A percentile compares a stretch with the other conserved stretches of the same genome.
These are phyloP conservation scores for Alternaria alternata DNA, from an alignment of 2,329 filamentous ascomycete species.

Conservation along the genomic window DNA sequence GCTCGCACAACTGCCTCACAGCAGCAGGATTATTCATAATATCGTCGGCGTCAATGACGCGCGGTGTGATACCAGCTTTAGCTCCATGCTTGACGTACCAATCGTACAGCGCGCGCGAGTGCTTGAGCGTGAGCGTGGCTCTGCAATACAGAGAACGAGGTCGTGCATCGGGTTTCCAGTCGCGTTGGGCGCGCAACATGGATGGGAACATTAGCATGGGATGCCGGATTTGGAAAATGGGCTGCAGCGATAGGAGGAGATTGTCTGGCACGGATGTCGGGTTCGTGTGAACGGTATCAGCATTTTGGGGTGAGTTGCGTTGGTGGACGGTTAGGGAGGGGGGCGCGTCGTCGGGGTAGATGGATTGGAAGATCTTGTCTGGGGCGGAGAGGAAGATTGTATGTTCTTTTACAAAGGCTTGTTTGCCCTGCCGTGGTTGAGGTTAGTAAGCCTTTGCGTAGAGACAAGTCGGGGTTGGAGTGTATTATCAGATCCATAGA, in stretches of 20 bases:
- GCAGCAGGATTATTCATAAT: conserved; percentile 19
- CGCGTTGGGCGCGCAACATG: conserved; percentile 18
- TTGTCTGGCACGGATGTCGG: conserved; percentile 22
- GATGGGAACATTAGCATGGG: conserved; percentile 27
- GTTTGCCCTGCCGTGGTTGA: conserved; percentile 12
- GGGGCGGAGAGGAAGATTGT: conserved; percentile 12
- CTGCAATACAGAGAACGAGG: neutral
- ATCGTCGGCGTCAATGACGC: conserved; percentile 29
- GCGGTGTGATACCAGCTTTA: neutral
- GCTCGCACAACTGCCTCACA: conserved; percentile 17
- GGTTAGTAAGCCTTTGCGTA: neutral
- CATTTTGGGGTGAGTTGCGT: conserved; percentile 4
- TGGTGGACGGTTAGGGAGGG: conserved; percentile 7
- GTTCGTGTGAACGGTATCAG: conserved; percentile 8
- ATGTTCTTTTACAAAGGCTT: conserved; percentile 27
- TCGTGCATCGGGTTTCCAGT: neutral
- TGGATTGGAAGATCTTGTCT: conserved; percentile 15
- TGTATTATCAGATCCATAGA: neutral
- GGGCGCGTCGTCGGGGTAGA: conserved; percentile 8
- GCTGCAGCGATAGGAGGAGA: conserved; percentile 21
- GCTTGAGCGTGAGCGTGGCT: neutral
- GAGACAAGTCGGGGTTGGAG: neutral
- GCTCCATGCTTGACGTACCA: conserved; percentile 18
- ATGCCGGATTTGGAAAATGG: conserved; percentile 29
- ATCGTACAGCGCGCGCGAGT: conserved; percentile 15